phyloP scores from a whole-genome alignment of 2,329 filamentous ascomycete species.

The Ophiostoma tasmaniense region DNA sequence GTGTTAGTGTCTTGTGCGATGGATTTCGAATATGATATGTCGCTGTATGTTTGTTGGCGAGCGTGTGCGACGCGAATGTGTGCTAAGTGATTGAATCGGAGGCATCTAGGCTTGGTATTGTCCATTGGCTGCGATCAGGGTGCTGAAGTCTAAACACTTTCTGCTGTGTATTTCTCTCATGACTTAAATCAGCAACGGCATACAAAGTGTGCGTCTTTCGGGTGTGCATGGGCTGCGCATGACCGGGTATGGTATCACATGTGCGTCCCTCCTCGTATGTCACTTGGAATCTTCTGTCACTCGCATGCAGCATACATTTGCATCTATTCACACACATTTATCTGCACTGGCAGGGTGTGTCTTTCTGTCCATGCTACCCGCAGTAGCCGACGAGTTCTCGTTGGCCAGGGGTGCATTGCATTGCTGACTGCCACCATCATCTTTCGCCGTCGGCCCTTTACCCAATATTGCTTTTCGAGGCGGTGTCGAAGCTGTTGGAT shows the following conservation, averaged over 20 bases:
- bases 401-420: background rate
- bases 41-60: background rate
- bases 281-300: background rate
- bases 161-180: background rate
- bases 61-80: background rate
- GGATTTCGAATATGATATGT: background rate
- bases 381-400: constrained; percentile 8
- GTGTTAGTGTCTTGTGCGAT: background rate
- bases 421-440: background rate
- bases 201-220: background rate
- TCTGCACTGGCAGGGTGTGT: background rate
- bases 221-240: background rate
- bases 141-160: background rate
- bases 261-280: background rate
- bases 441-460: background rate
- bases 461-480: background rate
- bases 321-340: background rate
- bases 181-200: background rate
- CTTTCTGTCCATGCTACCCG: constrained; percentile 1
- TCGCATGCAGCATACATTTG: background rate
- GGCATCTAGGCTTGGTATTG: background rate
- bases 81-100: background rate
- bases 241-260: background rate
- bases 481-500: background rate
- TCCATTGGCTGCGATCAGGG: background rate